A percentile compares a stretch with the other conserved stretches of the same genome.
Conservation (phyloP, 768 basidiomycete species). For the Lactarius indigo region DNA sequence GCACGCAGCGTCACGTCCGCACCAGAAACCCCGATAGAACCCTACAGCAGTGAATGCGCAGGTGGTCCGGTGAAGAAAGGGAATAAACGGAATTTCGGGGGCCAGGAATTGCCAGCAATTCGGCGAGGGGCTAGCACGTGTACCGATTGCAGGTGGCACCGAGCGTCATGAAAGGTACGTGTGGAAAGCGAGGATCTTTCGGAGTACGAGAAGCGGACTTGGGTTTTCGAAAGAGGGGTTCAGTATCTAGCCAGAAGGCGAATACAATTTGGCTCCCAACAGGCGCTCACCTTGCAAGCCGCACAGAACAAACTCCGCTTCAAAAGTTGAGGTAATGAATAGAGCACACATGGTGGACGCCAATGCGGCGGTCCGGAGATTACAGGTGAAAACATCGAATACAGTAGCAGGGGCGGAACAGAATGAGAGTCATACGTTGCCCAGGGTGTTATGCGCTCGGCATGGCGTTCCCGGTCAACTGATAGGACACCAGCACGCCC, state of each 20-base stretch:
- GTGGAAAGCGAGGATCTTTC: background rate
- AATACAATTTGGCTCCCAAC: background rate
- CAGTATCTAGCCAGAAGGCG: background rate
- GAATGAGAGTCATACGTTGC: background rate
- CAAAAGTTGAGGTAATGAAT: background rate
- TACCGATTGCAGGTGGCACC: background rate
- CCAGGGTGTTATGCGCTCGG: background rate
- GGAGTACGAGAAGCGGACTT: background rate
- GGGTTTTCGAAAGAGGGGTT: background rate
- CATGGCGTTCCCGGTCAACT: background rate
- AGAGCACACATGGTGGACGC: background rate
- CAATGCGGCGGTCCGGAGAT: background rate
- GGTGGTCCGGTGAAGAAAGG: background rate
- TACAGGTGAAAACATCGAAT: background rate
- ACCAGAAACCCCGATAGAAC: background rate
- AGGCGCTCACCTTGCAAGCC: background rate
- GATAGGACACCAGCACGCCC: background rate
- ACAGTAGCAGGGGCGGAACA: background rate
- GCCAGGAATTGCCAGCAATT: background rate
- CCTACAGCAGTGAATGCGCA: background rate
- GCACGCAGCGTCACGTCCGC: background rate
- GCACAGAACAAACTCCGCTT: background rate
- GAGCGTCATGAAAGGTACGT: constrained; percentile 16
- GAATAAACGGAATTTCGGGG: background rate
- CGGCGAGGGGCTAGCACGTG: background rate